Conservation (phyloP, 2,329 filamentous ascomycete species). For the Zelopaecilomyces penicillatus region DNA sequence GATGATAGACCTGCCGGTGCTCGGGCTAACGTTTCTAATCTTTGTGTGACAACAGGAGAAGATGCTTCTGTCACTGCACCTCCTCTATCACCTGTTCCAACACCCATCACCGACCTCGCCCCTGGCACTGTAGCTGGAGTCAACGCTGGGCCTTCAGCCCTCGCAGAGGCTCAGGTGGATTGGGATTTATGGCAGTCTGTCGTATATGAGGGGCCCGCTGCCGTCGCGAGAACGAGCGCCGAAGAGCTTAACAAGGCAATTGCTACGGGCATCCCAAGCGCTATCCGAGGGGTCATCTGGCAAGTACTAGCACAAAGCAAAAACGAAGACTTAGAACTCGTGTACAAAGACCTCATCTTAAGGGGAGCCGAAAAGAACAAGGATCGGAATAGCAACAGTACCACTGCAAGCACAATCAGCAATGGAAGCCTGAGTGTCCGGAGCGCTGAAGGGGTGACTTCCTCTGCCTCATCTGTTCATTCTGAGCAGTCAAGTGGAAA, state of each 20-base stretch:
- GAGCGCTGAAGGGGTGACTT: conserved; percentile 56
- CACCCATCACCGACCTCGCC: conserved; percentile 62
- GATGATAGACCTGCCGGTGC: conserved; percentile 36
- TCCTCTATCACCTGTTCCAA: conserved; percentile 45
- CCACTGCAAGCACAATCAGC: conserved; percentile 41
- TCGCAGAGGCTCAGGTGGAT: conserved; percentile 71
- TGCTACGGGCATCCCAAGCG: conserved; percentile 84
- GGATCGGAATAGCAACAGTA: conserved; percentile 49
- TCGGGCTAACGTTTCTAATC: conserved; percentile 10
- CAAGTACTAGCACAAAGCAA: conserved; percentile 95
- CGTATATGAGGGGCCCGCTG: conserved; percentile 87
- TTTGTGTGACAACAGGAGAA: conserved; percentile 15
- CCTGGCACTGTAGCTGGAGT: conserved; percentile 82
- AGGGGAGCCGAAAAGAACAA: conserved; percentile 77
- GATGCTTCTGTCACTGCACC: conserved; percentile 23
- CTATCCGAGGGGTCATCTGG: conserved; percentile 97
- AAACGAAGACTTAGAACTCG: conserved; percentile 75
- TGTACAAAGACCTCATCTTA: conserved; percentile 75
- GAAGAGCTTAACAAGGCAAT: conserved; percentile 88
- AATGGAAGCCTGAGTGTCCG: conserved; percentile 49
- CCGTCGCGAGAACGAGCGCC: conserved; percentile 76
- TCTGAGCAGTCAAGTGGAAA: conserved; percentile 64
- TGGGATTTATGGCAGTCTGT: conserved; percentile 98
- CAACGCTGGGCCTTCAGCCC: conserved; percentile 63
- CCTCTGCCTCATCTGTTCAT: conserved; percentile 77